Conservation (phyloP, 805 yeast species). For the Saitoella complicata region DNA sequence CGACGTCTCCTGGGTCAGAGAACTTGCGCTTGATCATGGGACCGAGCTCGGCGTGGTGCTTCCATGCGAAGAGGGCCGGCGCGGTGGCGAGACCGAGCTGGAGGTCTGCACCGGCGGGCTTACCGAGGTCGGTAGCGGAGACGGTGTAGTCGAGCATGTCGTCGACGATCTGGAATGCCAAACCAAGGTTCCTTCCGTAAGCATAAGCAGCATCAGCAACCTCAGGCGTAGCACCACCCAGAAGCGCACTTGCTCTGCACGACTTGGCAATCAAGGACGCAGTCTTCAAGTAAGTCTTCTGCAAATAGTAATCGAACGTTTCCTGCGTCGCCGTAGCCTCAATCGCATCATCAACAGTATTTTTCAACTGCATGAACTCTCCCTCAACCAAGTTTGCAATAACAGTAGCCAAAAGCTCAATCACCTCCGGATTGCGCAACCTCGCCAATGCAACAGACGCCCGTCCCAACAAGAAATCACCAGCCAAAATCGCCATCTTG, state of each 20-base stretch:
- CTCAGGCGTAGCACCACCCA: constrained; percentile 63
- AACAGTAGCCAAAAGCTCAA: constrained; percentile 84
- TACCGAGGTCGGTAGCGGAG: constrained; percentile 72
- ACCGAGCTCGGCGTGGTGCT: constrained; percentile 68
- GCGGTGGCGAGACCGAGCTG: constrained; percentile 93
- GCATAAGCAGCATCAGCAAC: constrained; percentile 77
- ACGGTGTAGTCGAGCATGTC: constrained; percentile 91
- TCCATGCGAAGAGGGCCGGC: constrained; percentile 92
- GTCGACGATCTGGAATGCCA: constrained; percentile 92
- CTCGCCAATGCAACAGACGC: constrained; percentile 94
- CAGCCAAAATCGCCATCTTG: constrained; percentile 94
- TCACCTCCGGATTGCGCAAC: constrained; percentile 89
- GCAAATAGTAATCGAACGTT: constrained; percentile 90
- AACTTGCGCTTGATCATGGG: constrained; percentile 72
- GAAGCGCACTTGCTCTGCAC: constrained; percentile 80
- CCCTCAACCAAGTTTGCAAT: constrained; percentile 97
- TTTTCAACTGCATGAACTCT: constrained; percentile 95
- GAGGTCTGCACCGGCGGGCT: constrained; percentile 91
- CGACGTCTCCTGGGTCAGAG: constrained; percentile 65
- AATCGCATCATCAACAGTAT: constrained; percentile 45
- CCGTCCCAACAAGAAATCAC: constrained; percentile 86
- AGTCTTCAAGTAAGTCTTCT: constrained; percentile 88
- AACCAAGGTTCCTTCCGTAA: constrained; percentile 83
- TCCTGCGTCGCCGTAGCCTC: constrained; percentile 35
- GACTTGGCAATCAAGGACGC: constrained; percentile 90